Evolutionary conservation across 1,284 basidiomycete species (phyloP), one percentile per base, ranked within the genome.

Genomic region (Melanopsichium pennsylvanicum): DNA sequence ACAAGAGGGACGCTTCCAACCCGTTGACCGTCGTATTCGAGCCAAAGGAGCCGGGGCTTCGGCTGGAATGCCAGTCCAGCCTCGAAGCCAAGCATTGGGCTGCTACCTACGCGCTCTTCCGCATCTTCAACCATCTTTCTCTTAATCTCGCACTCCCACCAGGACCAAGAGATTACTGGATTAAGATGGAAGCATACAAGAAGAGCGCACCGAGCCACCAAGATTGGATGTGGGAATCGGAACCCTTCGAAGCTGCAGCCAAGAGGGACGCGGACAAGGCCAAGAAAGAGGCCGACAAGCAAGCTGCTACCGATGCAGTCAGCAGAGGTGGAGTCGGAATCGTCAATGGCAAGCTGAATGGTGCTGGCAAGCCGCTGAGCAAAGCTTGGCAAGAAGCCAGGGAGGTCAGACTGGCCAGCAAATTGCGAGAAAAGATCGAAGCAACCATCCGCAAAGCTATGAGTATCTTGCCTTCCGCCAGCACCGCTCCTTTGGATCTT

Each of bases 331-430:
- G 52, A 6, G 60, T 54, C 8, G 58, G 36, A 15, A 51, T 62
- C 42, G 37, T 59, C 47, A 54, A 57, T 26, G 48, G 56, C 31
- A 56, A 66, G 39, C 49, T 63, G 33, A 63, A 71, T 44, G 67
- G 67, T 11, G 25, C 50, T 25, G 54, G 47, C 19, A 59, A 55
- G 22, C 60, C 63, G 13, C 74, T 83, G 4, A 79, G 82, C n/a
- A 83, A 84, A 21, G 85, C 86, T 51, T 91, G 89, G 83, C 83
- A 85, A 39, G 84, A 87, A 44, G 87, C 86, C 4, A 89, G 89
- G 0, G 93, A 96, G 80, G 92, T 94, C 16, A 88, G 87, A 77
- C 93, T 97, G 90, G 88, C 90, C 1, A 85, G 84, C 18, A 82
- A 83, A 11, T 83, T 96, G 50, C 85, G 93, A 32, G 91, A 93